Evolutionary conservation across 192 early-diverging fungal species (phyloP).

Genomic region (Gigaspora rosea): DNA sequence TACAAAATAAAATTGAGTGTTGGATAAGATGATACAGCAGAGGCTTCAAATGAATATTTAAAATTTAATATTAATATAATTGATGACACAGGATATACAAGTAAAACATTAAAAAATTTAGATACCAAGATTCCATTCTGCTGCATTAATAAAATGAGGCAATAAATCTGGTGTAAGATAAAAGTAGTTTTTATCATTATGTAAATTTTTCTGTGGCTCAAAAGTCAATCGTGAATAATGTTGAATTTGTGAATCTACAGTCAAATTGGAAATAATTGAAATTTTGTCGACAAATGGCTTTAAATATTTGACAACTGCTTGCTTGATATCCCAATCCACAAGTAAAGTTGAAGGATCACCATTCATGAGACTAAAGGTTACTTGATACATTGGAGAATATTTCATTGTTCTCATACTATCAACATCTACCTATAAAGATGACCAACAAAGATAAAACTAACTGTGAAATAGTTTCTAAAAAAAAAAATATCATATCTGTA

Average conservation of each 20-base stretch:
- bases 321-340: constrained; percentile 84
- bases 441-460: not conserved
- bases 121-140: constrained; percentile 91
- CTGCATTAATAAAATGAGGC: constrained; percentile 91
- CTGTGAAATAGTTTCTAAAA: not conserved
- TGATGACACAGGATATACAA: no score
- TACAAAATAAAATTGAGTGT: constrained; percentile 92
- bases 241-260: constrained; percentile 82
- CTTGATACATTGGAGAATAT: constrained; percentile 80
- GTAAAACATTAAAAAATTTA: constrained; percentile 25
- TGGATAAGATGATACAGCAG: constrained; percentile 76
- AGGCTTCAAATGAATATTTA: constrained; percentile 50
- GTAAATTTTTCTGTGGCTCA: constrained; percentile 51
- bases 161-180: constrained; percentile 72
- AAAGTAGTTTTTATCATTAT: constrained; percentile 45
- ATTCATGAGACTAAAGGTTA: constrained; percentile 87
- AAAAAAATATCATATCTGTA: not conserved
- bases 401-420: constrained; percentile 75
- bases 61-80: no score
- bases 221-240: constrained; percentile 81
- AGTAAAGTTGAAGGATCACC: constrained; percentile 70
- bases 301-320: constrained; percentile 65
- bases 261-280: constrained; percentile 69
- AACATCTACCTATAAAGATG: constrained; percentile 27
- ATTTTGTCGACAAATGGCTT: constrained; percentile 73